These are phyloP conservation scores for Emericellopsis atlantica DNA, from an alignment of 2,329 filamentous ascomycete genomes.

Conservation along the genomic window DNA sequence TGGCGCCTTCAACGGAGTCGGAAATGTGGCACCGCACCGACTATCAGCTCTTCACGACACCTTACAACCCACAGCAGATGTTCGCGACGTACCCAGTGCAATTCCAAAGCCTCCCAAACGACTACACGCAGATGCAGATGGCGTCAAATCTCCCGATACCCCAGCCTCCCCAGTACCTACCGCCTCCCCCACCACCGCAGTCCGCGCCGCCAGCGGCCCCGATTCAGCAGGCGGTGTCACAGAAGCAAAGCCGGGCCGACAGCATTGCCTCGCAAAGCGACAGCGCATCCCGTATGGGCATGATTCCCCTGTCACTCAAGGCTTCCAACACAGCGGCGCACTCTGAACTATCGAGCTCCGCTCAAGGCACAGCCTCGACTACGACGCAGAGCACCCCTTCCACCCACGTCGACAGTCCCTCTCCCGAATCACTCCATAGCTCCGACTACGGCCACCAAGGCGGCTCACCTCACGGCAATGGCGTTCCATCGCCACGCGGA, in stretches of 20 bases:
- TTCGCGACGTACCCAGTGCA: not conserved
- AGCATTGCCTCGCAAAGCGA: not conserved
- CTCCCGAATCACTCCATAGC: constrained; percentile 22
- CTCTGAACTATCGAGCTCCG: not conserved
- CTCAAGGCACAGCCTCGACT: constrained; percentile 1
- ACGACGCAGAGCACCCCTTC: constrained; percentile 26
- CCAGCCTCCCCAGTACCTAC: not conserved
- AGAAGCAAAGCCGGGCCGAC: not conserved
- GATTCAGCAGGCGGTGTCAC: not conserved
- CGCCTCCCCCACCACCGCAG: not conserved
- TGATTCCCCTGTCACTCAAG: not conserved
- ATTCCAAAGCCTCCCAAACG: not conserved
- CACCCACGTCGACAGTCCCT: constrained; percentile 28
- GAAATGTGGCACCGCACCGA: constrained; percentile 24
- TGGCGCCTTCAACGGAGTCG: constrained; percentile 27
- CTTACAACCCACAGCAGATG: constrained; percentile 5
- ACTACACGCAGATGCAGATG: not conserved
- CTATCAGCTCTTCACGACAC: constrained; percentile 17
- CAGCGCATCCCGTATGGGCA: not conserved
- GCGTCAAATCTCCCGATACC: not conserved
- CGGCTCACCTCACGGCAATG: constrained; percentile 17
- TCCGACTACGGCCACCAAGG: constrained; percentile 21
- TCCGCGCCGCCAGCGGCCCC: not conserved
- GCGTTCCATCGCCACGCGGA: constrained; percentile 13
- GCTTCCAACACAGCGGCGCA: not conserved